Base-by-base conservation (phyloP, 257 asterid species). In the Solanum chmielewskii region DNA sequence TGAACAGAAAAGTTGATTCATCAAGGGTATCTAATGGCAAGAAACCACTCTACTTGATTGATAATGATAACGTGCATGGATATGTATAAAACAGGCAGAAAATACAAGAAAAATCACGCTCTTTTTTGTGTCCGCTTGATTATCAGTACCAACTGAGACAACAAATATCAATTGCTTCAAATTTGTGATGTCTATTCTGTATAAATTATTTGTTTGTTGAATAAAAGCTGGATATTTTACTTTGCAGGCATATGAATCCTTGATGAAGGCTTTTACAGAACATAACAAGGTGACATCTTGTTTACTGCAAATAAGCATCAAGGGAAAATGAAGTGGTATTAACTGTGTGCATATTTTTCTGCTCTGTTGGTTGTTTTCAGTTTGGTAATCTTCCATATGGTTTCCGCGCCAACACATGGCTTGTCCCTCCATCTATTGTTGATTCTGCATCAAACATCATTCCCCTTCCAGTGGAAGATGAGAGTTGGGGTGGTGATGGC, bases 361-460 rank as follows among this genome's bases (percentile, higher is more conserved):
- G 23, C 45, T 85, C 16, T 87, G 86, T 75, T 87, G 86, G 87
- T 49, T 80, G 44, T 87, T 88, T 92, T 89, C 98, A 97, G 99
- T 97, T 96, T 89, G 99, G 99, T 71, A 97, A 97, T 92, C 98
- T 97, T 85, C 99, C 99, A 68, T 97, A 92, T 90, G 99, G 98
- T 90, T 96, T 95, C 92, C 99, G 99, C 23, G 95, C 99, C 88
- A 97, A 97, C 82, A 94, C 99, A 33, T 97, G 99, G 99, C 97
- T 97, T 83, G 95, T 90, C 83, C 98, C 99, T 90, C 94, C 98
- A 20, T 91, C 98, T 44, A 83, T 94, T 27, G 81, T 88, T 14
- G 97, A 95, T 88, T 89, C 94, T 85, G 86, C 93, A 52, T 87
- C 91, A 71, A 91, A 91, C 21, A 92, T 93, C 86, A 88, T 88